Conservation (phyloP, 805 yeast species). For the Wickerhamomyces xylosicus region DNA sequence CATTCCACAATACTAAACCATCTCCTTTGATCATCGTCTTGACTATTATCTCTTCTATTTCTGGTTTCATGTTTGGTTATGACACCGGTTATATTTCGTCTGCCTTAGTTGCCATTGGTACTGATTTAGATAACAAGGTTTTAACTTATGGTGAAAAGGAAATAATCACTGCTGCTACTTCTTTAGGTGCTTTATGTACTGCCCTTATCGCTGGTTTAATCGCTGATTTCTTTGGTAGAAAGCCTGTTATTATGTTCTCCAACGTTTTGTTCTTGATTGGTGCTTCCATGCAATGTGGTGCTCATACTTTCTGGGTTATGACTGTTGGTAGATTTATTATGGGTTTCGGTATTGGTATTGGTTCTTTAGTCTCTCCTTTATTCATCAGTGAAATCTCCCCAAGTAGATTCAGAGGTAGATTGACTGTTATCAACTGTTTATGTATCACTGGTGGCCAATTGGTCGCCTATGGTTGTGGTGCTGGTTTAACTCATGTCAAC, state of each 20-base stretch:
- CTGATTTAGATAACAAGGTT: constrained; percentile 50
- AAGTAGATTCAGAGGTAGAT: constrained; percentile 79
- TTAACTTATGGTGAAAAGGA: constrained; percentile 77
- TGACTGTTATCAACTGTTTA: constrained; percentile 79
- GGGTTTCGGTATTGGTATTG: constrained; percentile 96
- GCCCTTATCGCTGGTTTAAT: constrained; percentile 68
- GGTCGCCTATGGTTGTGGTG: constrained; percentile 89
- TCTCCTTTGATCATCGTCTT: constrained; percentile 55
- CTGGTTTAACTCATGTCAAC: constrained; percentile 60
- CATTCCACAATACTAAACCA: constrained; percentile 40
- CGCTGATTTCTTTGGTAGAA: constrained; percentile 82
- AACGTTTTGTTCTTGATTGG: constrained; percentile 78
- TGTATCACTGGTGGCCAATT: constrained; percentile 94
- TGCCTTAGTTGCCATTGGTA: constrained; percentile 78
- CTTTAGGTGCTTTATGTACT: constrained; percentile 83
- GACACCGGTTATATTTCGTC: constrained; percentile 96
- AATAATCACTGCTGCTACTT: constrained; percentile 87
- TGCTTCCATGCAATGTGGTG: constrained; percentile 72
- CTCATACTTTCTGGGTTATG: constrained; percentile 84
- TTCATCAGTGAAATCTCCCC: constrained; percentile 93
- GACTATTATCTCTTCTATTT: constrained; percentile 74
- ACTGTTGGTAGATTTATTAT: constrained; percentile 81
- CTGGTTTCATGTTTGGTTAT: constrained; percentile 95
- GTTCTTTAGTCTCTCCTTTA: constrained; percentile 88
- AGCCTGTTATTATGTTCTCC: constrained; percentile 73